Base-by-base conservation (phyloP, 768 basidiomycete species). In the Auricularia cornea region DNA sequence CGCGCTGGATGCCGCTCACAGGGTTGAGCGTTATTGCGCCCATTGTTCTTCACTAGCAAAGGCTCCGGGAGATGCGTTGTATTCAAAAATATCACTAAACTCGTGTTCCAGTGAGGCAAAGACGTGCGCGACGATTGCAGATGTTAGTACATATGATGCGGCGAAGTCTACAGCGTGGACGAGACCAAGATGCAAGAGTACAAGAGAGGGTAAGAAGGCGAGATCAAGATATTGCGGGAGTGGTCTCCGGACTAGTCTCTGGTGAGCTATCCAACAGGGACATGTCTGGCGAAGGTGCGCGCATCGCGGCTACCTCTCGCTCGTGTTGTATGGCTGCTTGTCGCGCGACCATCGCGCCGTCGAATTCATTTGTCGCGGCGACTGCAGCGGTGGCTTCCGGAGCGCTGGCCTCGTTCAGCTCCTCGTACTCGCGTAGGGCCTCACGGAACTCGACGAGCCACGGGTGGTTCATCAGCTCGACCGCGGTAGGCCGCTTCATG, bases 401-500 rank as follows among this genome's bases (percentile, higher is more conserved):
- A 29, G 80, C 78, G 66, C 83, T 76, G 68, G 87, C 85, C 2
- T 79, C 80, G 30, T 57, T 28, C 54, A 16, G 16, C 64, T 86
- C 85, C 66, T 90, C 87, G 68, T 87, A 90, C 65, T 78, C 84
- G 59, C 82, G 71, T 40, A 92, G 77, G 10, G 86, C 83, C 69
- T 87, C 88, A 61, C 87, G 83, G 73, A 93, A 88, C 61, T 89
- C 86, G 44, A 88, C 77, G 82, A 96, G 90, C 96, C 97, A 98
- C 18, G 85, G 83, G 73, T 98, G 92, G 41, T 87, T 81, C 76
- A 94, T 84, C 31, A 98, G 83, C 70, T 97, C 93, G 26, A 78
- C 74, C 0, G 97, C 94, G 12, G 87, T 85, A 0, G 97, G 96
- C 52, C 97, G 84, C 64, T 83, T 77, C 71, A 87, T 79, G 0